Evolutionary conservation across 805 yeast species (phyloP), one percentile per base, ranked within the genome.

Genomic region (Candida silvicultrix): DNA sequence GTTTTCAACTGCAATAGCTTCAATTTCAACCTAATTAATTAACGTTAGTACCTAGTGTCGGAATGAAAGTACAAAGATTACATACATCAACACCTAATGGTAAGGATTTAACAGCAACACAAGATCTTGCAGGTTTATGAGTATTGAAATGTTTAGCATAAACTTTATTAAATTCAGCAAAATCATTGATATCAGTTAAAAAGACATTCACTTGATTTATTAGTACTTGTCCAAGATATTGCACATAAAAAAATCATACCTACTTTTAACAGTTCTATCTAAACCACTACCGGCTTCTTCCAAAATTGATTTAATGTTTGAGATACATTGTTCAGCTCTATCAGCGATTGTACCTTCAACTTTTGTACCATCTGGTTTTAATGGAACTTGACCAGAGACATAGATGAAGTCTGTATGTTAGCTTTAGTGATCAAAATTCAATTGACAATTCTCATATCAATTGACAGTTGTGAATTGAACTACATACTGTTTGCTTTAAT

Each of bases 51-150:
- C n/a, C n/a, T n/a, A n/a, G n/a, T n/a, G n/a, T n/a, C n/a, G n/a
- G n/a, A n/a, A n/a, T n/a, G n/a, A n/a, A n/a, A n/a, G n/a, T n/a
- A n/a, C n/a, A n/a, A n/a, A n/a, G n/a, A n/a, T n/a, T 43, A 62
- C 65, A 22, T 55, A 73, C 74, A 51, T 80, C 86, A 50, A 81
- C 88, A 50, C 89, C 89, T 66, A 94, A 78, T 50, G 99, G 99
- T 58, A 94, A 81, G 52, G 80, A 81, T 68, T 82, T 83, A 52
- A 90, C 98, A 40, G 97, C 97, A 58, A 94, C 95, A 75, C 97
- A 94, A 2, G 97, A 87, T 78, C 99, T 88, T 36, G 98, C 98
- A 39, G 99, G 98, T 66, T 84, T 85, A 71, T 84, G 92, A 41
- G 68, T 72, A 60, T 64, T 75, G 72, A 88, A 88, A 69, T 85